Evolutionary conservation across 805 yeast species (phyloP), one percentile per base, ranked within the genome.

Genomic region (Nakazawaea anatomiae): DNA sequence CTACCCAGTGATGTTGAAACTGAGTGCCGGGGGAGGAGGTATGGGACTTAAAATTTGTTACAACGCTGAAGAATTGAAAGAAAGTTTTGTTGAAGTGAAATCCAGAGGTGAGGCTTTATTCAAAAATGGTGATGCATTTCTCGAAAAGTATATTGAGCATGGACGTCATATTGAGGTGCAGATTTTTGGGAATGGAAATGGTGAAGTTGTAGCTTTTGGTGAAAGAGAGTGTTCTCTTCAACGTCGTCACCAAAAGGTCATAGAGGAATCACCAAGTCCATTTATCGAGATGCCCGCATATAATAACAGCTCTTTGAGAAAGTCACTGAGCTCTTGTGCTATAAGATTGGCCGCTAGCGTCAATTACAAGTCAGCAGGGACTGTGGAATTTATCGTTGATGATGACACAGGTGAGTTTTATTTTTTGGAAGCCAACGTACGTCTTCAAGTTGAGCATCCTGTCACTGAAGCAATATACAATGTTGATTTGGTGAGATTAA

Each of bases 11-110:
- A 63, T 63, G 52, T 43, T 63, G 45, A 63, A 63, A 46, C 61
- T 66, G 34, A 60, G 65, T 4, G 64, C 62, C 5, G 67, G 67
- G 34, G 67, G 67, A 42, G 67, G 67, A 38, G 67, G 67, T 12
- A 63, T 61, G 64, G 67, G 67, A 6, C 39, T 63, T 31, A 60
- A 59, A 40, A 59, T 61, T 12, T 60, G 64, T 42, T 14, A 42
- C 8, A 31, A 53, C 25, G 54, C 44, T 0, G 42, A 34, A 1
- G 62, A 60, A 41, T 51, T 60, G 18, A 47, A 50, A 31, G 32
- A 10, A 6, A 52, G 47, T 29, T 57, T 62, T 38, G 43, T 40
- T 1, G 60, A 56, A 40, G 66, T 62, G n/a, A 51, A 47, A 32
- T 57, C 62, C 5, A 55, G 64, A 54, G 65, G 65, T n/a, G 52